phyloP scores from a whole-genome alignment of 1,284 basidiomycete species.

The Mycosarcoma maydis region DNA sequence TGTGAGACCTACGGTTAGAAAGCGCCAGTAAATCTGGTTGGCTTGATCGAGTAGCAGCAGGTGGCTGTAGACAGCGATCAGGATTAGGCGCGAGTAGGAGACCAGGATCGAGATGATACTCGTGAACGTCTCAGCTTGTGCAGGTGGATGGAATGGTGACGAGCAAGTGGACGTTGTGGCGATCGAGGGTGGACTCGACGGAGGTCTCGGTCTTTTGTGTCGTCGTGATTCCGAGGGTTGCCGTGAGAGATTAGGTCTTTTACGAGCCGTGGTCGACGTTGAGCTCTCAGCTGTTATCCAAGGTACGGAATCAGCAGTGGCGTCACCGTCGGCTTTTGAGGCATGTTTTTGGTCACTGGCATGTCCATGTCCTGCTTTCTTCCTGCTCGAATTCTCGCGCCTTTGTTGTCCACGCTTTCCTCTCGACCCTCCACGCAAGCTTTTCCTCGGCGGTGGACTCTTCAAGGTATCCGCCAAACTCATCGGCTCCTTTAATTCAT shows the following conservation, averaged over 20 bases:
- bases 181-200: not conserved
- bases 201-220: constrained; percentile 32
- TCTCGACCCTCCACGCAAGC: not conserved
- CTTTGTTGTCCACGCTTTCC: not conserved
- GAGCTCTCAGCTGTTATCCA: too few relatives aligned
- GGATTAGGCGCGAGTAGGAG: constrained; percentile 59
- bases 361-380: not conserved
- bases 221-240: constrained; percentile 25
- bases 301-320: too few relatives aligned
- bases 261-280: too few relatives aligned
- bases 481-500: constrained; percentile 27
- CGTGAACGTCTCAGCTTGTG: constrained; percentile 18
- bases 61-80: constrained; percentile 65
- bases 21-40: constrained; percentile 65
- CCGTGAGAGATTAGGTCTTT: constrained; percentile 31
- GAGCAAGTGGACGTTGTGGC: not conserved
- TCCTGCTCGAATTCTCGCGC: too few relatives aligned
- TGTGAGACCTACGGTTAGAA: constrained; percentile 63
- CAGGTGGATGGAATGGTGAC: not conserved
- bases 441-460: constrained; percentile 11
- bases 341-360: too few relatives aligned
- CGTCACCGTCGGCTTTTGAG: too few relatives aligned
- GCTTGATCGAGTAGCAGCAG: constrained; percentile 63
- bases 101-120: constrained; percentile 53
- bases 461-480: constrained; percentile 29